These are phyloP conservation scores for Pythium sp. DNA, from an alignment of 352 stramenopile species.

Conservation along the genomic window DNA sequence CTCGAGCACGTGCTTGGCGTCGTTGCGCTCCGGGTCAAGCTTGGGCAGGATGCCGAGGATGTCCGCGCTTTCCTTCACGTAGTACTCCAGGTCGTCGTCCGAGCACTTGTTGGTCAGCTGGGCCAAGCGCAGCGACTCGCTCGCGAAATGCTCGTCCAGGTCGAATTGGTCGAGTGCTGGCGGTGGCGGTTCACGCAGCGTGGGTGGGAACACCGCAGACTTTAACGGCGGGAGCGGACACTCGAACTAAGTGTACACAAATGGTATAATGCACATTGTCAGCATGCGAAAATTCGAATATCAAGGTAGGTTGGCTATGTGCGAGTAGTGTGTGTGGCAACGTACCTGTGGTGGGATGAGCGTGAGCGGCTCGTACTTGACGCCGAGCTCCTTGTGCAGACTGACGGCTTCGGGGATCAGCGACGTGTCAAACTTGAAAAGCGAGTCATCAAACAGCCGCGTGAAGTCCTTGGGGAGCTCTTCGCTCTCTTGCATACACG, in stretches of 20 bases:
- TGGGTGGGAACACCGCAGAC: slow-evolving; percentile 93
- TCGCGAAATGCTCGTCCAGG: slow-evolving; percentile 96
- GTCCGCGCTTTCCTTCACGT: slow-evolving; percentile 90
- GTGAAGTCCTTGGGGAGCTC: slow-evolving; percentile 94
- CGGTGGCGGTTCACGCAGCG: slow-evolving; percentile 84
- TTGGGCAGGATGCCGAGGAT: slow-evolving; percentile 89
- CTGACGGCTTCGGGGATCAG: slow-evolving; percentile 93
- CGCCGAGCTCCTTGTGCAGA: slow-evolving; percentile 89
- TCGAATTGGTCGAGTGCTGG: slow-evolving; percentile 96
- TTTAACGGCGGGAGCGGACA: slow-evolving; percentile 90
- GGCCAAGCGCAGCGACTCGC: slow-evolving; percentile 87
- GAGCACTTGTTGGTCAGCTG: slow-evolving; percentile 96
- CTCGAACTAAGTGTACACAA: slow-evolving; percentile 73
- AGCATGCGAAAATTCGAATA: background rate
- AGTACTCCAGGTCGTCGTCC: slow-evolving; percentile 94
- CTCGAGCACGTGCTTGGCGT: slow-evolving; percentile 90
- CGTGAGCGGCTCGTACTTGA: slow-evolving; percentile 94
- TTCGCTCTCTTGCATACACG: slow-evolving; percentile 94
- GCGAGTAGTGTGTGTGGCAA: background rate
- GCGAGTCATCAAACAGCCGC: slow-evolving; percentile 89
- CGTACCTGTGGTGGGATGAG: slow-evolving; percentile 90
- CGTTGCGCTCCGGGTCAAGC: slow-evolving; percentile 62
- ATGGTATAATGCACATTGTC: background rate
- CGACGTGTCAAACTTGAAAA: slow-evolving; percentile 95
- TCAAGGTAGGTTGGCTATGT: too few species aligned